Conservation (phyloP, 1,284 basidiomycete genomes). For the Moesziomyces aphidis region DNA sequence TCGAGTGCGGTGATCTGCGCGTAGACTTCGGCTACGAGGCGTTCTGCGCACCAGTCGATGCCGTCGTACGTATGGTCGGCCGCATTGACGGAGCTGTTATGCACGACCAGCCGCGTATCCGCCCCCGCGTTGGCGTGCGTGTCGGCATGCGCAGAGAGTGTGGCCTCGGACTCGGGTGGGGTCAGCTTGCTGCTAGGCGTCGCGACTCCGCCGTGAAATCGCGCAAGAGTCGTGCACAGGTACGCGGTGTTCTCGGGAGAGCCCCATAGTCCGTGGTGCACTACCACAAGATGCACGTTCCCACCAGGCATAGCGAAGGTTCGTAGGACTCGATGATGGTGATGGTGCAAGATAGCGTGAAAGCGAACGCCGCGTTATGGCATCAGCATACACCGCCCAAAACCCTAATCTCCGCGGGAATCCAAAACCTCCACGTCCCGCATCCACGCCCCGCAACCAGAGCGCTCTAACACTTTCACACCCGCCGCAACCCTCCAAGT, state of each 20-base stretch:
- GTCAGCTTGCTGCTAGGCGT: slow-evolving; percentile 18
- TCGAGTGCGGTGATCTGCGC: slow-evolving; percentile 10
- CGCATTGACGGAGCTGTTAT: slow-evolving; percentile 73
- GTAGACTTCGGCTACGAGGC: slow-evolving; percentile 75
- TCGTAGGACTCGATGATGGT: no score
- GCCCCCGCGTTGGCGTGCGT: slow-evolving; percentile 17
- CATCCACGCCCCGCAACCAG: no score
- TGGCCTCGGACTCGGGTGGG: slow-evolving; percentile 16
- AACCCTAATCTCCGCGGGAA: no score
- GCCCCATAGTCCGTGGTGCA: slow-evolving; percentile 88
- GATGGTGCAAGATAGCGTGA: no score
- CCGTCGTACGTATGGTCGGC: slow-evolving; percentile 79
- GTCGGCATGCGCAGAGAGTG: slow-evolving; percentile 13
- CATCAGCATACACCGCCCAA: no score
- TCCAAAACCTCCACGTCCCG: no score
- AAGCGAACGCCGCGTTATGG: no score
- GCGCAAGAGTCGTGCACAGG: slow-evolving; percentile 71
- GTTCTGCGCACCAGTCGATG: slow-evolving; percentile 79
- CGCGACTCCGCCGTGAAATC: slow-evolving; percentile 27
- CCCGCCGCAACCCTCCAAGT: no score
- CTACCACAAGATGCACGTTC: slow-evolving; percentile 74
- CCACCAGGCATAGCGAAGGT: slow-evolving; percentile 9
- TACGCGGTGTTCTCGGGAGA: slow-evolving; percentile 73
- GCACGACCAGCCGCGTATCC: slow-evolving; percentile 70
- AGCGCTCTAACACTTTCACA: no score